Evolutionary conservation across 192 early-diverging fungal genomes (phyloP), one percentile per base, ranked within the genome.

Genomic region (Mortierella hygrophila): DNA sequence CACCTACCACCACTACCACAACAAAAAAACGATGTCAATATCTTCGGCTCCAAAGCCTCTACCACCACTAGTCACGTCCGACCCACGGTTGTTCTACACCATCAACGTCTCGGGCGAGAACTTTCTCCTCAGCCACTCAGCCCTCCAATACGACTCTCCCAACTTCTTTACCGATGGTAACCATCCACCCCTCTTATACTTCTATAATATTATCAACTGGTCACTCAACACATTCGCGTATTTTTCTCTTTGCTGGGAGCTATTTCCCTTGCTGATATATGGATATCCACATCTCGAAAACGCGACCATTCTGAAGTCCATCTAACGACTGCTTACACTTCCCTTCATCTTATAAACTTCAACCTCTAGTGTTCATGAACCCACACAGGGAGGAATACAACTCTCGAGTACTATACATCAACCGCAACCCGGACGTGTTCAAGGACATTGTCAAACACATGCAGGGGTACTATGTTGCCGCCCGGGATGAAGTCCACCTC

Each of bases 371-470:
- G 37, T 86, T 86, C 40, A 35, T 70, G 35, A 81, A 86, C 72
- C 75, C 42, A 26, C 63, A 41, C 15, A 49, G 78, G 18, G 84
- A 89, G 35, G 88, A 89, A 49, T 75, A 52, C 35, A 35, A 26
- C 23, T 87, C 84, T 18, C 68, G 81, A 16, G 68, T 73, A 2
- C 80, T 93, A 79, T 84, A 91, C 55, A 85, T 93, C 81, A 90
- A 93, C 74, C 82, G 92, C 29, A 90, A 92, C 60, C 87, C 91
- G 23, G 85, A 88, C 40, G 88, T 88, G 9, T 93, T 93, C 77
- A 78, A 88, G 54, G 76, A 90, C 16, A 91, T 93, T 82, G 87
- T 92, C 42, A 88, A 88, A 29, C 89, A 92, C 79, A 82, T 93
- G 44, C 89, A 90, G 42, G 92, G 92, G 29, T 93, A 93, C 77